These are phyloP conservation scores for Gymnopus androsaceus DNA, from an alignment of 1,284 basidiomycete species.

Conservation along the genomic window DNA sequence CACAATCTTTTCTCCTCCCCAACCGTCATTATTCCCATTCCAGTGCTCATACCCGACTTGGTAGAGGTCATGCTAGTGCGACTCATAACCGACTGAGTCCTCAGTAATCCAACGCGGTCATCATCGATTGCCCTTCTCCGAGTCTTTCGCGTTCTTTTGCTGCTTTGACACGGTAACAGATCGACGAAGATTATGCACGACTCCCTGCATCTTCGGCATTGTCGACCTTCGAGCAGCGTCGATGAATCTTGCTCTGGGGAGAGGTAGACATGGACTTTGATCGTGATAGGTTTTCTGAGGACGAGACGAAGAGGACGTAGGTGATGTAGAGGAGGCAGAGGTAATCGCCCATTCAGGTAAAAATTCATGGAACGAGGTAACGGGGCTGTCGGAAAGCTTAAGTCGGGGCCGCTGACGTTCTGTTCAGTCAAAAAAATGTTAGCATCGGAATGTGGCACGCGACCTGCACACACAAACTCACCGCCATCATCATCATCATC, in stretches of 20 bases:
- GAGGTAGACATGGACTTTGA: background rate
- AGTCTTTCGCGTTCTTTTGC: too few species aligned
- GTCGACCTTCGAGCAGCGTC: constrained; percentile 15
- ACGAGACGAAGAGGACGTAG: background rate
- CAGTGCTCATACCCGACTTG: background rate
- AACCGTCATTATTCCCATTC: background rate
- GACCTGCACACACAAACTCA: too few species aligned
- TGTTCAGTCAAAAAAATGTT: constrained; percentile 18
- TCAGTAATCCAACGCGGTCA: background rate
- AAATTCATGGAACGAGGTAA: constrained; percentile 47
- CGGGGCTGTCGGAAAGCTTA: constrained; percentile 11
- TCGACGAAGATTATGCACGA: constrained; percentile 12
- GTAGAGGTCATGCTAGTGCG: background rate
- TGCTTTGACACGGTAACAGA: constrained; percentile 7
- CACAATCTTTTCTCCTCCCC: background rate
- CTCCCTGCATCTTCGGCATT: constrained; percentile 17
- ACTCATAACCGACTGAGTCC: constrained; percentile 6
- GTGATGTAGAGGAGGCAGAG: constrained; percentile 25
- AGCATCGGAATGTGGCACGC: constrained; percentile 7
- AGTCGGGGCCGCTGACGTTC: constrained; percentile 20
- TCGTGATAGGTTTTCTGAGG: background rate
- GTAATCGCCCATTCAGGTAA: constrained; percentile 47
- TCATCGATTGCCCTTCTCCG: background rate
- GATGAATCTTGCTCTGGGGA: constrained; percentile 5
- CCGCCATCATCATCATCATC: constrained; percentile 12